Evolutionary conservation across 495 filamentous ascomycete species (phyloP).

Genomic region (Xylaria venustula): DNA sequence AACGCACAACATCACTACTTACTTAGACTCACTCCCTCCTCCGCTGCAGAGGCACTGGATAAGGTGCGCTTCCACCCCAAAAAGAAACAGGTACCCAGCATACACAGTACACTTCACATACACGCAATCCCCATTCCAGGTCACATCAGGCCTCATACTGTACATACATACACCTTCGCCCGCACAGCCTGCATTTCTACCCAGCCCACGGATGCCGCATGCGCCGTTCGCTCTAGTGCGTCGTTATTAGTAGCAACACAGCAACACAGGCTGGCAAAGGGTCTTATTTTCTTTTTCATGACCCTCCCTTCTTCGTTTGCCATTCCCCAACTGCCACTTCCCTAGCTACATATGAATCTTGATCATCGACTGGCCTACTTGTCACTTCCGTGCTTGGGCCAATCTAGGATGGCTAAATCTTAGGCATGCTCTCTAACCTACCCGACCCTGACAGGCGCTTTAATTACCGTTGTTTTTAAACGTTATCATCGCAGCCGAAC

Average conservation of each 20-base stretch:
- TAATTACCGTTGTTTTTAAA: background rate
- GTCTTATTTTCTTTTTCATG: background rate
- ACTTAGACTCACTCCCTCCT: background rate
- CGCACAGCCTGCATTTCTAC: constrained; percentile 5
- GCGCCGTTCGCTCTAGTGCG: background rate
- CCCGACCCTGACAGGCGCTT: background rate
- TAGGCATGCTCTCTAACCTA: background rate
- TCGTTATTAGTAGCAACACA: constrained; percentile 10
- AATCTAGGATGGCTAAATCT: background rate
- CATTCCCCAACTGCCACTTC: background rate
- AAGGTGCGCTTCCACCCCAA: background rate
- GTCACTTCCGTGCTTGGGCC: background rate
- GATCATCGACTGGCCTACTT: background rate
- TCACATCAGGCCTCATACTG: background rate
- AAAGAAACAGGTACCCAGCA: background rate
- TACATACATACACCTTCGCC: background rate
- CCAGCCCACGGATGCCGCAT: constrained; percentile 4
- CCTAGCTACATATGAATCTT: background rate
- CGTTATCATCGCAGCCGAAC: background rate
- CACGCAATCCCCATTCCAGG: background rate
- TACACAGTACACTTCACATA: no score
- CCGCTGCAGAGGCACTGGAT: background rate
- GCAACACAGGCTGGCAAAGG: background rate
- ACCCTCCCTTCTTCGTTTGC: background rate
- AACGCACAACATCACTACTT: constrained; percentile 13